Evolutionary conservation across 305 asterid species (phyloP), one percentile per base, ranked within the genome.

Genomic region (Rubia balearica): DNA sequence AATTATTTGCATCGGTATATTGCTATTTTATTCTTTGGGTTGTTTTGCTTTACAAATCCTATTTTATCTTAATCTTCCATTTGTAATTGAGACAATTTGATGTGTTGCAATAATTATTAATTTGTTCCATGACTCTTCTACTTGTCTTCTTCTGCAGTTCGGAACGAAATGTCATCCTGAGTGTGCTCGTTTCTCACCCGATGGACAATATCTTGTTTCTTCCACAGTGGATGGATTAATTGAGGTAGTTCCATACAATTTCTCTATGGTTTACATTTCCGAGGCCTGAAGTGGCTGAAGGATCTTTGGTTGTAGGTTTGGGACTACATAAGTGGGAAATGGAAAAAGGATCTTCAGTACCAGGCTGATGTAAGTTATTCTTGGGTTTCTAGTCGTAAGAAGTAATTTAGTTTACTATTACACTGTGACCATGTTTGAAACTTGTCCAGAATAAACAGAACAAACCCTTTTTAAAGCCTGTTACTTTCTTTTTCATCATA

Each of bases 171-270:
- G 94, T 77, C 97, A 94, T 74, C 98, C 99, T 7, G 98, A 94
- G 81, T 76, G 88, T 79, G 85, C 95, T 80, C 85, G 89, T 69
- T 94, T 94, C 83, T 91, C 99, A 73, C 99, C 98, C n/a, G 99
- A 94, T 74, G 99, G 99, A 40, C 99, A 94, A 74, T 94, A 91
- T 80, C 99, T 89, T 66, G 98, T 91, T 83, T 94, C 99, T 74
- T 86, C 96, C 81, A 87, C 99, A 48, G 93, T 94, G 42, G 97
- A 94, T 86, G 98, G 98, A 77, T 91, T 94, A 81, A 83, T 94
- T 77, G 98, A 94, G 97, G 97, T 94, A 68, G 67, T 61, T 76
- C 42, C 13, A 74, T 72, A 61, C 61, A 72, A 75, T 73, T 30
- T 72, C 68, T 65, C 75, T 67, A 63, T n/a, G 57, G 59, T 51